These are phyloP conservation scores for Ceratocystis destructans DNA, from an alignment of 2,329 filamentous ascomycete genomes.

Conservation along the genomic window DNA sequence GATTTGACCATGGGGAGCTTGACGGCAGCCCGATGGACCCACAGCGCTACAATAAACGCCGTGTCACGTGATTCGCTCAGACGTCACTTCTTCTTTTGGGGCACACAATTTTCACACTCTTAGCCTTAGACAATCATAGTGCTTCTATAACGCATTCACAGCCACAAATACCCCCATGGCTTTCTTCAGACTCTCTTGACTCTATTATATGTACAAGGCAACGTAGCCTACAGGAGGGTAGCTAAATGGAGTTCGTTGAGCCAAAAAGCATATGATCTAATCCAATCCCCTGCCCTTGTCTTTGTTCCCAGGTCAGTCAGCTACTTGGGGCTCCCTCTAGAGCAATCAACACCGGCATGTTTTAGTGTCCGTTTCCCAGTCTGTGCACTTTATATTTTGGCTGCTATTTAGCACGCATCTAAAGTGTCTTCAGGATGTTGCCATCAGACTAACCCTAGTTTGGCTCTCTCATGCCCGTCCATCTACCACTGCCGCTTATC, in stretches of 20 bases:
- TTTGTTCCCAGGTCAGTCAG: not conserved
- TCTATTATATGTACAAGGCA: too few relatives aligned
- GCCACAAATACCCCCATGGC: too few relatives aligned
- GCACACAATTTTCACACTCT: not conserved
- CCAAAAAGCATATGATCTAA: too few relatives aligned
- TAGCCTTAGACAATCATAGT: not conserved
- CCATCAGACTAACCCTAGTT: not conserved
- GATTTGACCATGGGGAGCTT: not conserved
- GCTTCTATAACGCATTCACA: too few relatives aligned
- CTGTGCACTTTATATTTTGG: not conserved
- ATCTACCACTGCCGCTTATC: not conserved
- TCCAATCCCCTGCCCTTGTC: not conserved
- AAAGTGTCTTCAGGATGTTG: not conserved
- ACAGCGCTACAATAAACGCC: not conserved
- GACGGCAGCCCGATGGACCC: not conserved
- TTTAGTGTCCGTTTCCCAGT: not conserved
- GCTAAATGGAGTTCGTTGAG: too few relatives aligned
- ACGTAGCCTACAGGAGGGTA: too few relatives aligned
- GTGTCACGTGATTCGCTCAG: not conserved
- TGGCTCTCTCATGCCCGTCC: not conserved
- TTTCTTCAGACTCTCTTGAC: too few relatives aligned
- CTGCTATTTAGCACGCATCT: not conserved
- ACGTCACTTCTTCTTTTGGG: not conserved
- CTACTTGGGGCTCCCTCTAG: not conserved
- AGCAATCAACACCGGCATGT: not conserved